phyloP scores from a whole-genome alignment of 495 filamentous ascomycete species.

The Immersiella caudata region DNA sequence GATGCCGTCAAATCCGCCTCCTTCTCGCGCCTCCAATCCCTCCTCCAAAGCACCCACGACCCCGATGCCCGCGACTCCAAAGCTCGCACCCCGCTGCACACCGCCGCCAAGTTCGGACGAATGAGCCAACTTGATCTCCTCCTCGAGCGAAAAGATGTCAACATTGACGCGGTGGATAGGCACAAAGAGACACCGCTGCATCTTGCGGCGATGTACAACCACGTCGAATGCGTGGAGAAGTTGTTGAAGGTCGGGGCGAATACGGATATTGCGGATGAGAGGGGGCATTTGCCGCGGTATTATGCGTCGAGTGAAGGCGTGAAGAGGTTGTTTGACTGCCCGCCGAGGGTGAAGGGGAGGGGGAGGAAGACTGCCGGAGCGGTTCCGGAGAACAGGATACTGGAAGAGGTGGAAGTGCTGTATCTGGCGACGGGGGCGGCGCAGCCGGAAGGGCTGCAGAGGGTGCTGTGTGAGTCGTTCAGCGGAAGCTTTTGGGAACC shows the following conservation, averaged over 20 bases:
- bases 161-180: conserved; percentile 5
- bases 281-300: conserved; percentile 16
- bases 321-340: not conserved
- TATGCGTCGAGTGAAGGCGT: conserved; percentile 5
- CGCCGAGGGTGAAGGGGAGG: conserved; percentile 9
- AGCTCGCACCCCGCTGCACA: conserved; percentile 12
- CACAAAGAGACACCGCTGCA: not conserved
- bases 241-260: conserved; percentile 12
- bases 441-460: not conserved
- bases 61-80: conserved; percentile 1
- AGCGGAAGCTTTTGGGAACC: conserved; percentile 19
- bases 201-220: not conserved
- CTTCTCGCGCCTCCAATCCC: not conserved
- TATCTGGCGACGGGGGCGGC: not conserved
- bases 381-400: not conserved
- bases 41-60: not conserved
- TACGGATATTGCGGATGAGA: conserved; percentile 16
- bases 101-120: conserved; percentile 16
- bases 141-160: conserved; percentile 12
- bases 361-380: not conserved
- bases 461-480: not conserved
- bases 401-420: not conserved
- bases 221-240: not conserved
- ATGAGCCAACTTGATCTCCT: not conserved
- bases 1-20: not conserved